Evolutionary conservation across 129 eudicot genomes (phyloP).

Genomic region (Scalesia atractyloides): DNA sequence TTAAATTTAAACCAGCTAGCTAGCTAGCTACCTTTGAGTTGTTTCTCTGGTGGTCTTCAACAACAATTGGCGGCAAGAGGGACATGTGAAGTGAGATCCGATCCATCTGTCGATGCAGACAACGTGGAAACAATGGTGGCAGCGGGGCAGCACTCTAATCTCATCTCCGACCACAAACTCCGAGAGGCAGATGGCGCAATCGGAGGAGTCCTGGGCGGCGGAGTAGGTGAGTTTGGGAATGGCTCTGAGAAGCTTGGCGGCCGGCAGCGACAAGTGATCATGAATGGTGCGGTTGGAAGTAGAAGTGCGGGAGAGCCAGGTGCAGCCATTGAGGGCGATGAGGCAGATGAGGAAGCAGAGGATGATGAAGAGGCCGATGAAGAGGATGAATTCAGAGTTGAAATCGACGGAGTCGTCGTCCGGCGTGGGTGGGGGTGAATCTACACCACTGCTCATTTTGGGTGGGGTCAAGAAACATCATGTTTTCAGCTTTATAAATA

Average conservation of each 20-base stretch:
- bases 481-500: too few relatives aligned
- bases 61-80: conserved; percentile 69
- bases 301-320: conserved; percentile 42
- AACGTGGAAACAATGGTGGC: conserved; percentile 72
- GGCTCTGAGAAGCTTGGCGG: conserved; percentile 55
- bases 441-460: neutral
- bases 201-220: conserved; percentile 38
- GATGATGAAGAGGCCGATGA: conserved; percentile 57
- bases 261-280: conserved; percentile 19
- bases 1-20: too few relatives aligned
- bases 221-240: conserved; percentile 60
- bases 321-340: conserved; percentile 69
- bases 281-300: conserved; percentile 18
- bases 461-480: too few relatives aligned
- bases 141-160: conserved; percentile 56
- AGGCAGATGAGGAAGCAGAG: conserved; percentile 65
- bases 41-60: conserved; percentile 7
- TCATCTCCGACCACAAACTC: conserved; percentile 69
- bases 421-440: conserved; percentile 20
- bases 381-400: conserved; percentile 57
- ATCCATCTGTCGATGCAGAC: conserved; percentile 76
- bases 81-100: conserved; percentile 67
- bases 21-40: too few relatives aligned
- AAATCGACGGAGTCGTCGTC: conserved; percentile 22
- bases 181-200: conserved; percentile 64